Evolutionary conservation across 257 asterid species (phyloP), one percentile per base, ranked within the genome.

Genomic region (Salvia splendens): DNA sequence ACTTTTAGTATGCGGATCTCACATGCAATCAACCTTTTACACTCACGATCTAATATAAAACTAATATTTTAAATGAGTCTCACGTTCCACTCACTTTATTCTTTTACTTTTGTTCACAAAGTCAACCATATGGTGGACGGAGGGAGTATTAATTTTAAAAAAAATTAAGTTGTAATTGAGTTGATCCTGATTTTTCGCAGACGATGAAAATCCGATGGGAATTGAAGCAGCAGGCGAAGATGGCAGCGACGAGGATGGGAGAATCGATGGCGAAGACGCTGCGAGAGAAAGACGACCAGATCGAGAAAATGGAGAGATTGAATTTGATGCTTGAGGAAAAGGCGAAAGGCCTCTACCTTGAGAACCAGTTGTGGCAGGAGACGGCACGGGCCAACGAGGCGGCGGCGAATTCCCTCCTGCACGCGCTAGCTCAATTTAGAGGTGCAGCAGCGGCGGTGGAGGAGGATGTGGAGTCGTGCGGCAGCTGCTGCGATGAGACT

Each of bases 361-460:
- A 87, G 16, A 87, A 83, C 42, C 92, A 87, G 5, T 42, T 85
- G 2, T 87, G 92, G 95, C 57, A 83, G 15, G 88, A 87, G 35
- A 30, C 82, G 24, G 92, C 95, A 0, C 87, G 82, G 12, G 60
- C 88, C 0, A 87, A 82, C 52, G 92, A 87, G 78, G 95, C 95
- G 32, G 57, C 85, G 0, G 92, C 84, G 2, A 87, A 78, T 49
- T 75, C 87, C 7, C 86, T 87, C 0, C 89, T 88, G 43, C 85
- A 80, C 57, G 84, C 81, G 6, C 77, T 85, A 9, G 82, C 89
- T 0, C 85, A 74, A 45, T 75, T 56, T 12, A 49, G 70, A 45
- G 77, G 14, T 30, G 73, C 73, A 17, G 58, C 53, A 3, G 79
- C 67, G n/a, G 87, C 8, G 8, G 52, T 73, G 65, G 77, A 73